These are phyloP conservation scores for Marchantia polymorpha DNA, from an alignment of 225 moss, liverwort and hornwort genomes.

Conservation along the genomic window DNA sequence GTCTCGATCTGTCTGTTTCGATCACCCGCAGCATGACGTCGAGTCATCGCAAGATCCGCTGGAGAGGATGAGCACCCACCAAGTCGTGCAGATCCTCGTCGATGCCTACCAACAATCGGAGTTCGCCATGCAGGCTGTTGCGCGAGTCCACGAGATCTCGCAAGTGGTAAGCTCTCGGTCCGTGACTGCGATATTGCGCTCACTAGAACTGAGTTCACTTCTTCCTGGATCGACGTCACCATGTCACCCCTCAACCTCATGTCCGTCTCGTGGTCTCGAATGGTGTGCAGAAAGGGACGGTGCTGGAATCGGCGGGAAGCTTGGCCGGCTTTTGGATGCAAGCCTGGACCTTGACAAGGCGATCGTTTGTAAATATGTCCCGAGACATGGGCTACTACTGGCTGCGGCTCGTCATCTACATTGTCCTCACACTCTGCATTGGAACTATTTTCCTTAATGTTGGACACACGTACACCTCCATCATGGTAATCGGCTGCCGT, in stretches of 20 bases:
- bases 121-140: slow-evolving; percentile 53
- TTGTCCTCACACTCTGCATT: slow-evolving; percentile 71
- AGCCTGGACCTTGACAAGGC: slow-evolving; percentile 56
- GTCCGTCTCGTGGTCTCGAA: not conserved
- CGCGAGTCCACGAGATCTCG: slow-evolving; percentile 73
- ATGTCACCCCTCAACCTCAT: not conserved
- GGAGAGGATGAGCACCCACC: slow-evolving; percentile 49
- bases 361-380: slow-evolving; percentile 89
- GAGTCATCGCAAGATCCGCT: slow-evolving; percentile 50
- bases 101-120: slow-evolving; percentile 75
- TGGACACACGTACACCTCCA: slow-evolving; percentile 71
- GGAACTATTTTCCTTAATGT: slow-evolving; percentile 84
- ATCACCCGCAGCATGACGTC: slow-evolving; percentile 48
- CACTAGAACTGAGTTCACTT: too few species aligned
- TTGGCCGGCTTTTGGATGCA: slow-evolving; percentile 77
- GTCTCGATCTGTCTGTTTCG: not conserved
- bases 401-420: slow-evolving; percentile 84
- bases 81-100: slow-evolving; percentile 68
- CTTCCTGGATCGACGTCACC: not conserved
- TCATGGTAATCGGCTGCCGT: slow-evolving; percentile 47
- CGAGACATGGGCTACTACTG: slow-evolving; percentile 97
- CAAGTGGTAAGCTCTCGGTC: slow-evolving; percentile 50
- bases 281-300: slow-evolving; percentile 56
- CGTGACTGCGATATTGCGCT: not conserved
- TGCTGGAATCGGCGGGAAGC: slow-evolving; percentile 75